Percentiles rank a stretch among this genome's conserved stretches.
Evolutionary conservation across 1,284 basidiomycete species (phyloP).

Genomic region (Moesziomyces globuligerus): DNA sequence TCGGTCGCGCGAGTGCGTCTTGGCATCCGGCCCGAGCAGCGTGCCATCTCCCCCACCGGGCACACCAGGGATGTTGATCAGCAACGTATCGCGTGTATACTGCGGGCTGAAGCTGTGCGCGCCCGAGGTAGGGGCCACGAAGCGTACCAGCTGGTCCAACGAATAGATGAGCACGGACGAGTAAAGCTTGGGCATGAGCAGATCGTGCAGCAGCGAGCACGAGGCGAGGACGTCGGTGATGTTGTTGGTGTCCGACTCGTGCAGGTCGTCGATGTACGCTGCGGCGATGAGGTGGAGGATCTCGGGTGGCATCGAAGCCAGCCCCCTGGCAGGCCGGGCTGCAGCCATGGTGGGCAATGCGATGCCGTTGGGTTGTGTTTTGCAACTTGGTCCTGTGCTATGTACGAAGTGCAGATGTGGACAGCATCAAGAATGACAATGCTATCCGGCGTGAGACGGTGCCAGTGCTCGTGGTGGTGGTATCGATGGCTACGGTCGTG

Average conservation of each 20-base stretch:
- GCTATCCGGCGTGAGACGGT: too few relatives aligned
- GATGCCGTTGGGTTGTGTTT: conserved; percentile 2
- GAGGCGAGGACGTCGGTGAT: conserved; percentile 15
- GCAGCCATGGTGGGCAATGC: not conserved
- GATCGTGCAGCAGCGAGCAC: conserved; percentile 14
- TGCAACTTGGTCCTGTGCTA: not conserved
- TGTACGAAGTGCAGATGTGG: too few relatives aligned
- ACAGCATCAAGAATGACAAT: too few relatives aligned
- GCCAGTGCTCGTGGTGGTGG: not conserved
- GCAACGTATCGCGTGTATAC: conserved; percentile 7
- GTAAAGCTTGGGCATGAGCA: conserved; percentile 33
- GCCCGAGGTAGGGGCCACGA: conserved; percentile 5
- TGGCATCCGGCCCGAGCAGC: not conserved
- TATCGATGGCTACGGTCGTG: too few relatives aligned
- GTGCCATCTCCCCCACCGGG: conserved; percentile 29
- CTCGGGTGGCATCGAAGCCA: conserved; percentile 18
- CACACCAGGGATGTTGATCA: conserved; percentile 39
- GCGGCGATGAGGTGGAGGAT: conserved; percentile 30
- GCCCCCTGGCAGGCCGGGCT: not conserved
- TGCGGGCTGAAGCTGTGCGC: conserved; percentile 11
- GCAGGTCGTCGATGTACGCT: conserved; percentile 10
- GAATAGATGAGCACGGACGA: conserved; percentile 22
- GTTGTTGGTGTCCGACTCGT: conserved; percentile 1
- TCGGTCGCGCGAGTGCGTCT: conserved; percentile 11
- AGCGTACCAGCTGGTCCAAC: conserved; percentile 15